Base-by-base conservation (phyloP, 176 grass and related monocot genomes). In the Neostapfia colusana region DNA sequence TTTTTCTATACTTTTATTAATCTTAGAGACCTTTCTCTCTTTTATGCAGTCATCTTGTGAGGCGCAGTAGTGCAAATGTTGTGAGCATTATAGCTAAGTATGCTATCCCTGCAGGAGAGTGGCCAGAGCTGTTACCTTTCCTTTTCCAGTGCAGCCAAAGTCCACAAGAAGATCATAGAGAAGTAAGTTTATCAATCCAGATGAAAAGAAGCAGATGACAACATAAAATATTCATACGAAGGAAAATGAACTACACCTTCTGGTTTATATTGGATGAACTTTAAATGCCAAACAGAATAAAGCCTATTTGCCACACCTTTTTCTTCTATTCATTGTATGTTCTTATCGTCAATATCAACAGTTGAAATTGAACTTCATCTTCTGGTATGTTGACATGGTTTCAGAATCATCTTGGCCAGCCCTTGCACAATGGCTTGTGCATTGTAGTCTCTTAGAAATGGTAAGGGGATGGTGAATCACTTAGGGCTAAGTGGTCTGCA, bases 71-170 rank as follows among this genome's bases (percentile, higher is more conserved):
- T 80, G 89, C 95, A 28, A 99, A 99, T 78, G 87, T 99, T 7
- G 87, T 99, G 62, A 99, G 95, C 65, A 81, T 99, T 79, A 88
- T 99, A 76, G 95, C 95, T 41, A 95, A 99, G 59, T 99, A 95
- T 79, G 95, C 91, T 60, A 69, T 99, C 64, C 95, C 95, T 70
- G 85, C 80, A 72, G 95, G 91, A 63, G 95, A 99, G 74, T 99
- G 95, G 95, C 70, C 85, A 34, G 91, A 99, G 56, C 70, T 99
- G 54, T 77, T 99, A 70, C 95, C 95, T 42, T 99, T 99, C 65
- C 77, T 99, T 46, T 99, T 99, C 73, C 91, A 95, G 37, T 99
- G 95, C 87, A 99, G 91, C 79, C 95, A 99, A 86, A 99, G 95
- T 90, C 44, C 80, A 59, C 91, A 99, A 77, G 95, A 99, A 86